Conservation (phyloP, 1,284 basidiomycete species). For the Moesziomyces globuligerus region DNA sequence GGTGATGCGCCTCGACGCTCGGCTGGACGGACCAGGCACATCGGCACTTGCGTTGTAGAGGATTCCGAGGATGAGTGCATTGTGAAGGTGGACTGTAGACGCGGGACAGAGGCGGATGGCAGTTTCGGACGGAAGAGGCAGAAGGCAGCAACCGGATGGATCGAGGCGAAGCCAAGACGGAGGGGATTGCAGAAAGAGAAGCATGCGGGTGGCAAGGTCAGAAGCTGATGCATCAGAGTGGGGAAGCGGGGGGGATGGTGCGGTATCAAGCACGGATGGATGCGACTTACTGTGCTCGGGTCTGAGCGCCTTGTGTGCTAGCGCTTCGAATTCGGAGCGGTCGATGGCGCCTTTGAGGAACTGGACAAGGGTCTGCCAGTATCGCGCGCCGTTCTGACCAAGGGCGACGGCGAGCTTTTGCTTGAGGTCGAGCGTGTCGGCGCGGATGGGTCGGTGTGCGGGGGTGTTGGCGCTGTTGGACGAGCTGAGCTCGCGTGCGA, state of each 20-base stretch:
- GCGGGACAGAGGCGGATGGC: background rate
- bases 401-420: slow-evolving; percentile 61
- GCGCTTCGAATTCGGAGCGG: slow-evolving; percentile 67
- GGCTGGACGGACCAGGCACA: slow-evolving; percentile 55
- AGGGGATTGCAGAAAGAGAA: background rate
- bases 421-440: slow-evolving; percentile 62
- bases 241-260: background rate
- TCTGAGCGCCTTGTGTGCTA: slow-evolving; percentile 53
- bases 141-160: background rate
- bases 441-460: slow-evolving; percentile 47
- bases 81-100: slow-evolving; percentile 68
- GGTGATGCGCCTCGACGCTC: slow-evolving; percentile 34
- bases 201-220: background rate
- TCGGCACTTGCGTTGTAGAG: slow-evolving; percentile 68
- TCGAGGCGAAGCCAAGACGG: background rate
- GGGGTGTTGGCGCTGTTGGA: slow-evolving; percentile 27
- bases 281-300: slow-evolving; percentile 57
- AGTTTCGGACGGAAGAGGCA: background rate
- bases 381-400: slow-evolving; percentile 59
- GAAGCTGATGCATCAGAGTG: background rate
- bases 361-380: slow-evolving; percentile 68
- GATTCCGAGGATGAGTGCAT: slow-evolving; percentile 68
- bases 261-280: background rate
- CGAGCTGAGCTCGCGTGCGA: slow-evolving; percentile 41
- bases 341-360: slow-evolving; percentile 68